Evolutionary conservation across 2,329 filamentous ascomycete species (phyloP).

Genomic region (Fusarium pseudonygamai): DNA sequence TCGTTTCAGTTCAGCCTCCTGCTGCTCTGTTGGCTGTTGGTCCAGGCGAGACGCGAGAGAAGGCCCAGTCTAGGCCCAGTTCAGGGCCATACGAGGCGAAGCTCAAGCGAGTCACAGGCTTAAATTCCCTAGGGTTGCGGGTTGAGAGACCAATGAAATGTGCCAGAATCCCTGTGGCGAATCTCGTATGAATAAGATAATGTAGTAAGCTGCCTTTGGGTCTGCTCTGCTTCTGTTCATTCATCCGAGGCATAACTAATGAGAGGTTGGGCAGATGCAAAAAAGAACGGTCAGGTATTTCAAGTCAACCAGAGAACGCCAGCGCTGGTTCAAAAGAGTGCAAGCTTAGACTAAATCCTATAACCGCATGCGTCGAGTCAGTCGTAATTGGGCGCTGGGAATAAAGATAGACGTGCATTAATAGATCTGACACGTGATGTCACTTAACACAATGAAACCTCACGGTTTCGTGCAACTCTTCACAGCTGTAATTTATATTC

Average conservation of each 20-base stretch:
- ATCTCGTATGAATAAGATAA: slow-evolving; percentile 24
- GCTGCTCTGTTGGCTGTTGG: slow-evolving; percentile 18
- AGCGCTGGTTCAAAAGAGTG: not conserved
- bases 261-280: not conserved
- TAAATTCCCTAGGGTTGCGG: slow-evolving; percentile 24
- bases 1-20: slow-evolving; percentile 34
- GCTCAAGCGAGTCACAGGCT: slow-evolving; percentile 33
- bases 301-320: not conserved
- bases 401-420: not conserved
- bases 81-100: slow-evolving; percentile 23
- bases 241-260: not conserved
- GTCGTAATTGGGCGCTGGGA: not conserved
- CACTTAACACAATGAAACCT: not conserved
- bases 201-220: not conserved
- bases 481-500: not conserved
- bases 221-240: not conserved
- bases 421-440: not conserved
- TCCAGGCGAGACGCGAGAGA: slow-evolving; percentile 22
- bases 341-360: slow-evolving; percentile 9
- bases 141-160: slow-evolving; percentile 30
- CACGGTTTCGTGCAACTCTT: not conserved
- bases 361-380: slow-evolving; percentile 1
- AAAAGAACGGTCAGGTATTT: not conserved
- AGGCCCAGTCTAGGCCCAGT: slow-evolving; percentile 3
- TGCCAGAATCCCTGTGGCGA: slow-evolving; percentile 28